Evolutionary conservation across 495 filamentous ascomycete genomes (phyloP).

Genomic region (Cercophora newfieldiana): DNA sequence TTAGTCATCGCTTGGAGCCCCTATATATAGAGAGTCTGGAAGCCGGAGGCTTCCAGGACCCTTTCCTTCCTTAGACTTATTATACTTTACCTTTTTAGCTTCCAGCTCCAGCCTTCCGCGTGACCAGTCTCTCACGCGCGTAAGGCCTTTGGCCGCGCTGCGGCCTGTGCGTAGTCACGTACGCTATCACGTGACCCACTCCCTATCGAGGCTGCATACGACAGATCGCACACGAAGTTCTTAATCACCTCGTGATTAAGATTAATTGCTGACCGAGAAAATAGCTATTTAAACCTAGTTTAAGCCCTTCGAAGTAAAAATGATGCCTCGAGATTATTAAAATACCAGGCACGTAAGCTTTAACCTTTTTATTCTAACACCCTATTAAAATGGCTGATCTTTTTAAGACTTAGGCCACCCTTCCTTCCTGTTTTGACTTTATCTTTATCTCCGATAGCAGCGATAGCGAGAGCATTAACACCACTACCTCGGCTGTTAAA

Average conservation of each 20-base stretch:
- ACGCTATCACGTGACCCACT: too few species aligned
- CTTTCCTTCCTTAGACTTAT: too few species aligned
- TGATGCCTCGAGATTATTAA: not conserved
- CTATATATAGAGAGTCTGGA: too few species aligned
- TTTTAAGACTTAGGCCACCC: slow-evolving; percentile 30
- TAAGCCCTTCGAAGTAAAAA: slow-evolving; percentile 4
- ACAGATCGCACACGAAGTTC: too few species aligned
- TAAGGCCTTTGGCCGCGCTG: too few species aligned
- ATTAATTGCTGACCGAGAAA: slow-evolving; percentile 7
- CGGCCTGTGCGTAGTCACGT: too few species aligned
- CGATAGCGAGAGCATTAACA: slow-evolving; percentile 4
- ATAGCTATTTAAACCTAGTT: not conserved
- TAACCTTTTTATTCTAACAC: slow-evolving; percentile 1
- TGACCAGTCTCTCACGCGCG: too few species aligned
- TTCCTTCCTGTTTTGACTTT: slow-evolving; percentile 15
- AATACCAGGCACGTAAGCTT: not conserved
- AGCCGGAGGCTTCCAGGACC: too few species aligned
- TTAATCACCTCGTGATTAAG: not conserved
- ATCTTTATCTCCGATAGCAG: slow-evolving; percentile 1
- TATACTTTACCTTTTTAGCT: too few species aligned
- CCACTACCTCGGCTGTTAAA: not conserved
- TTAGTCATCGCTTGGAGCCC: too few species aligned
- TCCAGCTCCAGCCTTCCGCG: too few species aligned
- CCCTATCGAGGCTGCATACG: too few species aligned
- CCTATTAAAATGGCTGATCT: slow-evolving; percentile 3